Conservation (phyloP, 108 stramenopile genomes). For the Fistulifera pelliculosa region DNA sequence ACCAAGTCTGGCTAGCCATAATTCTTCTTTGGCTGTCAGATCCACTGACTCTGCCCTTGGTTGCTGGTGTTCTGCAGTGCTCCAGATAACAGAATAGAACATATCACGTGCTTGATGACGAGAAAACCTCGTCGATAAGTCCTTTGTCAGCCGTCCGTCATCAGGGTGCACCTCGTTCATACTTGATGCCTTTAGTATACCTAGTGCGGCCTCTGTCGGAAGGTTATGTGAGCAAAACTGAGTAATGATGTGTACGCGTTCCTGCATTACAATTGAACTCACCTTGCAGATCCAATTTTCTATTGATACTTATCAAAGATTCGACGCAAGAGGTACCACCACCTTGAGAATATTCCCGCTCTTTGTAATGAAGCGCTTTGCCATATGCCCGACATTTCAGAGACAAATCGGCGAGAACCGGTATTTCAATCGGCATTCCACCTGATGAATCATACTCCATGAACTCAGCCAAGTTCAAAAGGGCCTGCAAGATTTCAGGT, state of each 20-base stretch:
- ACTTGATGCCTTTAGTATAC: constrained; percentile 88
- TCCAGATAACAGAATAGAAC: constrained; percentile 70
- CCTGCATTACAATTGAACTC: neutral
- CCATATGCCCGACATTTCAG: constrained; percentile 95
- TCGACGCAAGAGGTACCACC: constrained; percentile 74
- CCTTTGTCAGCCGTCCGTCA: constrained; percentile 3
- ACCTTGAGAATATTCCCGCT: constrained; percentile 75
- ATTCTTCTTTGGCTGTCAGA: constrained; percentile 56
- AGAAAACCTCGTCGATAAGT: constrained; percentile 17
- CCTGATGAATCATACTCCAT: constrained; percentile 88
- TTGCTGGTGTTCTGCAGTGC: constrained; percentile 22
- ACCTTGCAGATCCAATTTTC: constrained; percentile 88
- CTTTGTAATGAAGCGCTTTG: constrained; percentile 93
- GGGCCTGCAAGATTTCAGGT: constrained; percentile 86
- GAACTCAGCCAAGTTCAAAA: constrained; percentile 97
- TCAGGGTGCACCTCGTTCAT: constrained; percentile 26
- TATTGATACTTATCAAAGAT: constrained; percentile 92
- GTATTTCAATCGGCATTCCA: constrained; percentile 93
- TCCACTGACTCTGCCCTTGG: constrained; percentile 23
- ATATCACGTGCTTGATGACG: constrained; percentile 34
- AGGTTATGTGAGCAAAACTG: neutral
- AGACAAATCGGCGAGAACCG: constrained; percentile 83
- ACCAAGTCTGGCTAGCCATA: constrained; percentile 96
- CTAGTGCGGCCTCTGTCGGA: constrained; percentile 86
- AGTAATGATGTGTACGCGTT: neutral